Evolutionary conservation across 768 basidiomycete species (phyloP).

Genomic region (Panus rudis): DNA sequence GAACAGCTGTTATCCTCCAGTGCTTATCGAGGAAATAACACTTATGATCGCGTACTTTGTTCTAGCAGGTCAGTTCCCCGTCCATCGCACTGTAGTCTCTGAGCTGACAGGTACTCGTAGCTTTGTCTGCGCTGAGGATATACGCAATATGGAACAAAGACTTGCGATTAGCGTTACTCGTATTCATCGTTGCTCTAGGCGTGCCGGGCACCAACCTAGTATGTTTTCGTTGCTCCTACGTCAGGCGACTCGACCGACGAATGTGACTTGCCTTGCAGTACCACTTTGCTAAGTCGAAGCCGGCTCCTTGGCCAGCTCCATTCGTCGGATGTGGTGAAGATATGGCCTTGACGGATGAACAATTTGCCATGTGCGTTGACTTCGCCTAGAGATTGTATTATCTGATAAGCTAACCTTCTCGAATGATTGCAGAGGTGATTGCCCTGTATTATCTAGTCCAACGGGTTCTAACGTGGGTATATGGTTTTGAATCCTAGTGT

Average conservation of each 20-base stretch:
- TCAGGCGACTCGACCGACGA: neutral
- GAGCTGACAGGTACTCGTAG: neutral
- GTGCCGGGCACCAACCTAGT: conserved; percentile 5
- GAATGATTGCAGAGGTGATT: too few species aligned
- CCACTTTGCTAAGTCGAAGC: neutral
- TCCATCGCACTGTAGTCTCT: neutral
- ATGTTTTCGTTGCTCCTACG: neutral
- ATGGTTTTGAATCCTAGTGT: conserved; percentile 2
- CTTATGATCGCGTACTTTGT: conserved; percentile 6
- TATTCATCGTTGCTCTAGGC: conserved; percentile 5
- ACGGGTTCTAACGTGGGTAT: too few species aligned
- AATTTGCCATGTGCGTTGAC: too few species aligned
- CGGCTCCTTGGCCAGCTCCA: neutral
- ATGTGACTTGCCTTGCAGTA: neutral
- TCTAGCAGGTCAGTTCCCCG: conserved; percentile 3
- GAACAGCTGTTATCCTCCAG: neutral
- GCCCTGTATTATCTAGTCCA: too few species aligned
- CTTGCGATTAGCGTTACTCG: conserved; percentile 3
- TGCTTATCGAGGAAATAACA: conserved; percentile 2
- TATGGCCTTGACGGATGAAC: neutral
- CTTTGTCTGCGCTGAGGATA: conserved; percentile 7
- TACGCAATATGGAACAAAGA: conserved; percentile 10
- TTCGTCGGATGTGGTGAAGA: neutral
- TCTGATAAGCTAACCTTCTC: too few species aligned
- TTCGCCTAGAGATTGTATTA: too few species aligned